phyloP scores from a whole-genome alignment of 2,329 filamentous ascomycete species.

The Fusarium drepaniforme region DNA sequence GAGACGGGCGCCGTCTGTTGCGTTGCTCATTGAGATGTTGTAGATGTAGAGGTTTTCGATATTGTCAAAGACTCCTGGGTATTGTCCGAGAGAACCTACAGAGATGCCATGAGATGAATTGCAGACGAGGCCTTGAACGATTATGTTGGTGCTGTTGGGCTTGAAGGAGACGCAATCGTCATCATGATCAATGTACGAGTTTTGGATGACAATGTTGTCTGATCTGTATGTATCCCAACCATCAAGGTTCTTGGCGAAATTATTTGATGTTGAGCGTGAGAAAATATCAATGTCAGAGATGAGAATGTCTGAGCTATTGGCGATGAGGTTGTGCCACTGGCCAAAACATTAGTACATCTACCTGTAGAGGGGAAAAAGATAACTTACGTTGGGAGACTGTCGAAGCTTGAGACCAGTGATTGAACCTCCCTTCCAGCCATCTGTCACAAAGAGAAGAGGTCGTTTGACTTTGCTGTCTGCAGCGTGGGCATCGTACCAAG shows the following conservation, averaged over 20 bases:
- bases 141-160: slow-evolving; percentile 75
- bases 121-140: slow-evolving; percentile 75
- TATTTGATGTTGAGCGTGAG: slow-evolving; percentile 64
- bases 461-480: slow-evolving; percentile 66
- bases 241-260: slow-evolving; percentile 72
- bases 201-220: slow-evolving; percentile 73
- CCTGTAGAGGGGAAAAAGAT: neutral
- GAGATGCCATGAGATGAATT: slow-evolving; percentile 78
- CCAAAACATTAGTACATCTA: neutral
- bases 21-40: slow-evolving; percentile 69
- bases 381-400: slow-evolving; percentile 58
- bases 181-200: slow-evolving; percentile 63
- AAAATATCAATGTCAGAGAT: slow-evolving; percentile 73
- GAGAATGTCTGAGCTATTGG: slow-evolving; percentile 73
- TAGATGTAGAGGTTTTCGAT: slow-evolving; percentile 75
- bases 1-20: slow-evolving; percentile 74
- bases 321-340: slow-evolving; percentile 65
- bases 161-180: slow-evolving; percentile 78
- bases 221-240: slow-evolving; percentile 74
- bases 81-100: slow-evolving; percentile 78
- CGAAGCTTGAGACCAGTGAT: slow-evolving; percentile 70
- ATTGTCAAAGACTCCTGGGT: slow-evolving; percentile 70
- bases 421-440: slow-evolving; percentile 68
- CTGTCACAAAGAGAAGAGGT: slow-evolving; percentile 72
- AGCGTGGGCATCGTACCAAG: slow-evolving; percentile 68